Evolutionary conservation across 768 basidiomycete species (phyloP).

Genomic region (Porphyrellus cyaneotinctus): DNA sequence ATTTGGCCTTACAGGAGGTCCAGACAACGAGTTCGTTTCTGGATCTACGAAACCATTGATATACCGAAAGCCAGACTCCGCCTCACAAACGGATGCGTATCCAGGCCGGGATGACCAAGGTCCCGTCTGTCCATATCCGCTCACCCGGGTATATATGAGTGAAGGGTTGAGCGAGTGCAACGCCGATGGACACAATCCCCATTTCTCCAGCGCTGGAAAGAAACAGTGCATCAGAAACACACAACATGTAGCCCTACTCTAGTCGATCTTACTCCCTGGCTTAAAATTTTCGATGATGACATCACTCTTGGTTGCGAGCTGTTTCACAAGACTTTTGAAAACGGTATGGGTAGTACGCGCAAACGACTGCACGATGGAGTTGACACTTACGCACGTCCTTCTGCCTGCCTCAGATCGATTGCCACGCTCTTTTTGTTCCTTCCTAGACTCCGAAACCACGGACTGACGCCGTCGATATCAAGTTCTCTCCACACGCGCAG

Average conservation of each 20-base stretch:
- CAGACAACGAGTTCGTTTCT: constrained; percentile 47
- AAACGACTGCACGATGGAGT: not conserved
- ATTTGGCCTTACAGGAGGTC: constrained; percentile 66
- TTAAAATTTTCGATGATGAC: constrained; percentile 72
- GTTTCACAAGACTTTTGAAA: constrained; percentile 49
- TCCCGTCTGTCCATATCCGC: constrained; percentile 72
- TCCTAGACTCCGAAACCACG: constrained; percentile 70
- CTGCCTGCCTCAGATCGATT: constrained; percentile 56
- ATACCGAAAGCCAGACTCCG: constrained; percentile 68
- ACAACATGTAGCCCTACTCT: not conserved
- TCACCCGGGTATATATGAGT: constrained; percentile 86
- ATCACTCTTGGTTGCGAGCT: constrained; percentile 58
- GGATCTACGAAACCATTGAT: constrained; percentile 65
- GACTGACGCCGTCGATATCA: constrained; percentile 66
- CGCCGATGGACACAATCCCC: constrained; percentile 56
- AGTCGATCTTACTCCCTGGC: constrained; percentile 53
- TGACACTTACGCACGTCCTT: constrained; percentile 46
- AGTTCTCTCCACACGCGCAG: constrained; percentile 69
- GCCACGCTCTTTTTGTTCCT: constrained; percentile 73
- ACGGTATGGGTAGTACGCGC: not conserved
- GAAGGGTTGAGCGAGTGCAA: constrained; percentile 75
- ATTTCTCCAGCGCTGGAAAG: constrained; percentile 61
- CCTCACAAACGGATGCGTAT: constrained; percentile 73
- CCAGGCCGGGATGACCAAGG: constrained; percentile 69
- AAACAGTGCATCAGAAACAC: not conserved